Conservation (phyloP, 176 grass and related monocot genomes). For the Thalia dealbata region DNA sequence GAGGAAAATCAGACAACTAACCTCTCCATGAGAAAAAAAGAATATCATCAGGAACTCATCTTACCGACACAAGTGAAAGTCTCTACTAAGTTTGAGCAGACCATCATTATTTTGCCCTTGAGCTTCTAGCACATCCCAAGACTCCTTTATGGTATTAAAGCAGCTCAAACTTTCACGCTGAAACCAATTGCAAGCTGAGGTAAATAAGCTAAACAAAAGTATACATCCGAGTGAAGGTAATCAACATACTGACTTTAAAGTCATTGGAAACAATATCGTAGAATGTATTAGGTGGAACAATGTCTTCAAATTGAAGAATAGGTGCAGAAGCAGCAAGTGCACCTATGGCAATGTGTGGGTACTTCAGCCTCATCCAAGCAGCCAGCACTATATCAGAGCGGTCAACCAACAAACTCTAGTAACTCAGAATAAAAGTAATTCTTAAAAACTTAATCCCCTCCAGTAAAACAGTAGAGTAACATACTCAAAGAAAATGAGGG, state of each 20-base stretch:
- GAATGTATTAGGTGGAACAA: constrained; percentile 60
- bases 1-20: not conserved
- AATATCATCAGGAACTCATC: not conserved
- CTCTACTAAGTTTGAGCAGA: constrained; percentile 66
- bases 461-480: not conserved
- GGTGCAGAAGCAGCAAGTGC: constrained; percentile 79
- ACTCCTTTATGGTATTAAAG: constrained; percentile 71
- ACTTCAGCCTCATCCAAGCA: constrained; percentile 98
- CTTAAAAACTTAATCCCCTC: not conserved
- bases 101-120: constrained; percentile 45
- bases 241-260: constrained; percentile 49
- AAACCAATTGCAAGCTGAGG: constrained; percentile 25
- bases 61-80: constrained; percentile 74
- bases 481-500: not conserved
- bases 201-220: not conserved
- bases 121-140: constrained; percentile 60
- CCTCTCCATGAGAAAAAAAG: not conserved
- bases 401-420: not conserved
- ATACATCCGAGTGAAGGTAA: not conserved
- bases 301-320: constrained; percentile 94
- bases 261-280: constrained; percentile 87
- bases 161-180: constrained; percentile 81
- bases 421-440: not conserved
- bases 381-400: constrained; percentile 53
- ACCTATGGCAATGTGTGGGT: constrained; percentile 74